Conservation (phyloP, 2,329 filamentous ascomycete genomes). For the Kalaharituber pfeilii region DNA sequence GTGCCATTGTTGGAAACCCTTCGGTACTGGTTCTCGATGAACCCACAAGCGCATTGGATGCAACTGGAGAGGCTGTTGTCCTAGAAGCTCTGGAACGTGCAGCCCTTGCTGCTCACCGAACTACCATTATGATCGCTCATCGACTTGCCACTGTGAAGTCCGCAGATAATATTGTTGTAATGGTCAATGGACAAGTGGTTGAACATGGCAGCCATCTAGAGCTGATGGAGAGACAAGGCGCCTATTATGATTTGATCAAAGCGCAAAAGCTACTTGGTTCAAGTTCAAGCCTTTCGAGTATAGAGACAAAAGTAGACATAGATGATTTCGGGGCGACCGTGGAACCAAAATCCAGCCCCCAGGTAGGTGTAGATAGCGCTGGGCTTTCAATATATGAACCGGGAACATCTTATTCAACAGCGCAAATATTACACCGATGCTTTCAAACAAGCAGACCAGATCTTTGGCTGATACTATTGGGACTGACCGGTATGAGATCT, state of each 20-base stretch:
- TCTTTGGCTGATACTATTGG: slow-evolving; percentile 27
- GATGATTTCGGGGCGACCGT: too few relatives aligned
- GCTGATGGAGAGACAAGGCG: slow-evolving; percentile 21
- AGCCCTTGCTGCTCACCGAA: slow-evolving; percentile 25
- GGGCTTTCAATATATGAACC: slow-evolving; percentile 1
- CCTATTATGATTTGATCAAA: slow-evolving; percentile 28
- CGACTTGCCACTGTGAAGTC: slow-evolving; percentile 28
- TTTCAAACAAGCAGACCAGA: slow-evolving; percentile 27
- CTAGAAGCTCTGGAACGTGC: slow-evolving; percentile 28
- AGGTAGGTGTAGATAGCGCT: too few relatives aligned
- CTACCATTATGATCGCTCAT: slow-evolving; percentile 30
- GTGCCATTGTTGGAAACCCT: slow-evolving; percentile 25
- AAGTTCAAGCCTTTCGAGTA: slow-evolving; percentile 15
- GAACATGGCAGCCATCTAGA: slow-evolving; percentile 28
- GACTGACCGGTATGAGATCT: slow-evolving; percentile 21
- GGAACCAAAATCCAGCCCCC: too few relatives aligned
- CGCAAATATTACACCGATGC: slow-evolving; percentile 20
- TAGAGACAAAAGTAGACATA: slow-evolving; percentile 10
- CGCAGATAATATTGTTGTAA: slow-evolving; percentile 30
- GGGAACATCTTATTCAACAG: slow-evolving; percentile 7
- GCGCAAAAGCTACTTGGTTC: slow-evolving; percentile 23
- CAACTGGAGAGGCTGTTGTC: slow-evolving; percentile 20
- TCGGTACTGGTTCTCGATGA: slow-evolving; percentile 20
- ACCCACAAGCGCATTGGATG: slow-evolving; percentile 21
- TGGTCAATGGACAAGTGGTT: slow-evolving; percentile 27